phyloP scores from a whole-genome alignment of 768 basidiomycete species.

The Termitomyces sp. region DNA sequence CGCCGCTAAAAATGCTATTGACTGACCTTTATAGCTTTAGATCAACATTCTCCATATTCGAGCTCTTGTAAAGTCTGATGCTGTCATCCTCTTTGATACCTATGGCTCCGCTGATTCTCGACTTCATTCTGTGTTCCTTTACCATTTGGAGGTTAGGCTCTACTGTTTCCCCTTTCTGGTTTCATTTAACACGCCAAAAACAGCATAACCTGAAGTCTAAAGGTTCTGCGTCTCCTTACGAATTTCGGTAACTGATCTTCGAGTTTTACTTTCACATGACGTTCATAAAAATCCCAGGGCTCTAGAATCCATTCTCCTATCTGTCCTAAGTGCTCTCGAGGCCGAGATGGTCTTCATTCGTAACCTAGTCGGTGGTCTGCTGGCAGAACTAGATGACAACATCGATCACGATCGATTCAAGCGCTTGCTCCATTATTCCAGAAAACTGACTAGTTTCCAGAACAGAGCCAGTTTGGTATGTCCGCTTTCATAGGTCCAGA shows the following conservation, averaged over 20 bases:
- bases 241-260: constrained; percentile 61
- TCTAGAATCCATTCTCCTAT: constrained; percentile 87
- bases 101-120: constrained; percentile 84
- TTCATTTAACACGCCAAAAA: constrained; percentile 3
- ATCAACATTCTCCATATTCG: constrained; percentile 94
- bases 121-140: constrained; percentile 82
- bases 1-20: background rate
- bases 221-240: constrained; percentile 69
- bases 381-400: constrained; percentile 92
- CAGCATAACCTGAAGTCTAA: constrained; percentile 84
- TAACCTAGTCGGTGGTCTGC: constrained; percentile 81
- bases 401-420: constrained; percentile 96
- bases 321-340: constrained; percentile 88
- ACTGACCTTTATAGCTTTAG: constrained; percentile 30
- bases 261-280: constrained; percentile 10
- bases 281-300: constrained; percentile 48
- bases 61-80: constrained; percentile 89
- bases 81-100: constrained; percentile 88
- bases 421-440: constrained; percentile 85
- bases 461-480: constrained; percentile 81
- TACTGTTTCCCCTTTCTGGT: constrained; percentile 3
- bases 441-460: constrained; percentile 83
- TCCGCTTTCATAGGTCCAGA: background rate
- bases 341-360: constrained; percentile 96
- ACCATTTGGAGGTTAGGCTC: constrained; percentile 70